Conservation (phyloP, 2,329 filamentous ascomycete species). For the Orbilia javanica region DNA sequence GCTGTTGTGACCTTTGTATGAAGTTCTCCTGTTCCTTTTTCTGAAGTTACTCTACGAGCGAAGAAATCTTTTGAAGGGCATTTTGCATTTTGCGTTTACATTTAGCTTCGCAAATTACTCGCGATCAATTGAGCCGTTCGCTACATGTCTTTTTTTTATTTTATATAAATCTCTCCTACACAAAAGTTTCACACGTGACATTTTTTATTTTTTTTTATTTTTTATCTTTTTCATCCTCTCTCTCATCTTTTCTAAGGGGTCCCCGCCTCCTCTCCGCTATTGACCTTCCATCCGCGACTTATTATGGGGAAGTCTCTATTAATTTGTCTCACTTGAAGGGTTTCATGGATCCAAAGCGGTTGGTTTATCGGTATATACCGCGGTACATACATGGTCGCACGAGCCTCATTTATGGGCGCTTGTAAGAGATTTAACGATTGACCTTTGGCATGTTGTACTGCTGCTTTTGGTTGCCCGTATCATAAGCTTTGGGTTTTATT, state of each 20-base stretch:
- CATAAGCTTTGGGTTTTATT: neutral
- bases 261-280: too few species aligned
- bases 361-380: too few species aligned
- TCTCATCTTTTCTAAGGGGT: too few species aligned
- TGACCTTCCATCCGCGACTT: too few species aligned
- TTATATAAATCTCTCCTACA: conserved; percentile 2
- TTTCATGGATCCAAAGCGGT: too few species aligned
- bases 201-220: neutral
- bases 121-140: conserved; percentile 17
- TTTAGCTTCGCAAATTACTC: neutral
- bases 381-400: too few species aligned
- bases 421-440: too few species aligned
- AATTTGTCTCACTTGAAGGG: too few species aligned
- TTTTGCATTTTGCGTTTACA: conserved; percentile 12
- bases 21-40: conserved; percentile 7
- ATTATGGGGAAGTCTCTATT: too few species aligned
- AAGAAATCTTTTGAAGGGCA: neutral
- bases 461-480: neutral
- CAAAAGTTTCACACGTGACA: conserved; percentile 34
- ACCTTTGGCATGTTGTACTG: too few species aligned
- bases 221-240: neutral
- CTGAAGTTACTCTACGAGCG: neutral
- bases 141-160: neutral
- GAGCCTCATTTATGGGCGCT: too few species aligned
- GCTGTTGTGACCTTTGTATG: conserved; percentile 9